Evolutionary conservation across 2,329 filamentous ascomycete genomes (phyloP).

Genomic region (Pestalotiopsis sp.): DNA sequence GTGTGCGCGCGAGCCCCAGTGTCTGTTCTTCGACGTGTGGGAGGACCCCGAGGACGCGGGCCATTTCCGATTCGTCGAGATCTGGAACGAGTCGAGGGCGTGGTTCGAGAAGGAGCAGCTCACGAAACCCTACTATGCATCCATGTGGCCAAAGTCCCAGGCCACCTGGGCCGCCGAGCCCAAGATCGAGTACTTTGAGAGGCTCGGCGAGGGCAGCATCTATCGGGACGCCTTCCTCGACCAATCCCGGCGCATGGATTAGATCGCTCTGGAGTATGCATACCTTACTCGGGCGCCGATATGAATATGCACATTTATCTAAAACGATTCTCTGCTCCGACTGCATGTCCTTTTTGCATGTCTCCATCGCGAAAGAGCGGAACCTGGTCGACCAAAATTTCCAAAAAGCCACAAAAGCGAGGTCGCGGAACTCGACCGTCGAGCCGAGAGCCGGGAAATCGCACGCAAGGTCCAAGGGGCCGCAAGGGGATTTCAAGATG

Average conservation of each 20-base stretch:
- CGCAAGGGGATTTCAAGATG: background rate
- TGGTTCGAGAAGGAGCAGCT: conserved; percentile 19
- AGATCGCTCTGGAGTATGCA: background rate
- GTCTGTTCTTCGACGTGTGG: conserved; percentile 19
- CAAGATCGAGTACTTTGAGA: conserved; percentile 18
- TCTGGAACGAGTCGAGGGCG: conserved; percentile 13
- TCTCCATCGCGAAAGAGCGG: too few species aligned
- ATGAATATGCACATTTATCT: background rate
- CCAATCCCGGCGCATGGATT: background rate
- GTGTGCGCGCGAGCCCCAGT: conserved; percentile 17
- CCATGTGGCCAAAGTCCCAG: conserved; percentile 14
- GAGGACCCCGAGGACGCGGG: conserved; percentile 15
- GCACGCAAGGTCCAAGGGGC: background rate
- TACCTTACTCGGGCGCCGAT: background rate
- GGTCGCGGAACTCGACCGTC: background rate
- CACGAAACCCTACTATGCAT: conserved; percentile 17
- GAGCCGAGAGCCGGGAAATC: background rate
- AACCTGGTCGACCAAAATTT: background rate
- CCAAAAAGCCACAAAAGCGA: background rate
- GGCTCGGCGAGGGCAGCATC: conserved; percentile 10
- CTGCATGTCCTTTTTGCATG: too few species aligned
- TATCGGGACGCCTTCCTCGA: conserved; percentile 8
- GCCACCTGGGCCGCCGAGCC: conserved; percentile 16
- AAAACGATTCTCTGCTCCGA: too few species aligned
- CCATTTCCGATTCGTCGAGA: conserved; percentile 18